A percentile compares a stretch with the other conserved stretches of the same genome.
Evolutionary conservation across 805 yeast species (phyloP).

Genomic region (Naumovozyma castellii): DNA sequence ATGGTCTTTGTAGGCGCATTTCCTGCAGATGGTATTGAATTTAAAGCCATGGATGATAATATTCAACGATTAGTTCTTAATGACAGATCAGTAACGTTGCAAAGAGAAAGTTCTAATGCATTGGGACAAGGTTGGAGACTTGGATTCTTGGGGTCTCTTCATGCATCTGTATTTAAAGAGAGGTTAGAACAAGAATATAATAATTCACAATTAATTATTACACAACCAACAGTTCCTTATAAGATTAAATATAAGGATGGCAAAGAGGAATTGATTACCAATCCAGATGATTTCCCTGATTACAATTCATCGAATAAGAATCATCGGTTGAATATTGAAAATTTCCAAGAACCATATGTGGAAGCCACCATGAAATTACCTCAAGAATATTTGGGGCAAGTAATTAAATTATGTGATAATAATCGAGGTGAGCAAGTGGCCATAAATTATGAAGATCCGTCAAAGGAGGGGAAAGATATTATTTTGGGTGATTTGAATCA

Average conservation of each 20-base stretch:
- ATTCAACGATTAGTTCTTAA: slow-evolving; percentile 80
- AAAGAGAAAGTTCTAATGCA: slow-evolving; percentile 86
- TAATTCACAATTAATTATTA: slow-evolving; percentile 68
- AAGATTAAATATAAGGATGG: slow-evolving; percentile 63
- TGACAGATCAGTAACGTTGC: slow-evolving; percentile 83
- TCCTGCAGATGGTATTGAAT: slow-evolving; percentile 91
- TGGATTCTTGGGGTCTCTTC: slow-evolving; percentile 89
- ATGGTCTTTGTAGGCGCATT: slow-evolving; percentile 98
- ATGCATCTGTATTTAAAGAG: slow-evolving; percentile 90
- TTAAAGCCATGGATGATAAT: slow-evolving; percentile 80
- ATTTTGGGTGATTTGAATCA: slow-evolving; percentile 36
- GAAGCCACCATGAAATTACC: slow-evolving; percentile 88
- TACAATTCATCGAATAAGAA: slow-evolving; percentile 14
- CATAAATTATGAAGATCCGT: slow-evolving; percentile 52
- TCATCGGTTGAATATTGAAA: slow-evolving; percentile 31
- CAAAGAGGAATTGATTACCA: slow-evolving; percentile 55
- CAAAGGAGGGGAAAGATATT: too few relatives aligned
- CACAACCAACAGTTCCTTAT: slow-evolving; percentile 95
- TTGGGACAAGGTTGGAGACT: slow-evolving; percentile 96
- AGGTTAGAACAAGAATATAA: slow-evolving; percentile 91
- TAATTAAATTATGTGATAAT: slow-evolving; percentile 75
- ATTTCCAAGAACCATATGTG: slow-evolving; percentile 75
- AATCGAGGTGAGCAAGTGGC: slow-evolving; percentile 80
- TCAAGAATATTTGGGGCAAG: slow-evolving; percentile 76
- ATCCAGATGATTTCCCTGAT: slow-evolving; percentile 90